Base-by-base conservation (phyloP, 2,329 filamentous ascomycete genomes). In the Neurospora sp. region DNA sequence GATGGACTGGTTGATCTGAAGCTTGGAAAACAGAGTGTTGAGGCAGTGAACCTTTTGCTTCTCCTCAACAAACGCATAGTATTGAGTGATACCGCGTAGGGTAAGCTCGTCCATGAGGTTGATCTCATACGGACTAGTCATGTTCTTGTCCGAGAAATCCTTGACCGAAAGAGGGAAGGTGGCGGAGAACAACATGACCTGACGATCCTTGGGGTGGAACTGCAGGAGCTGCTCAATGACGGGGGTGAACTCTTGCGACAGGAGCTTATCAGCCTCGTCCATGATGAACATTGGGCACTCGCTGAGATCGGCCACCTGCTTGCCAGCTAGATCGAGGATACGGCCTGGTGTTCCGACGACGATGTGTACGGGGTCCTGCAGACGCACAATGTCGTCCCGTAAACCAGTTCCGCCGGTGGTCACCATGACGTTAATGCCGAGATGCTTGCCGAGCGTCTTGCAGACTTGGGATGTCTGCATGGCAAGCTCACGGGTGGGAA, bases 41-140 rank as follows among this genome's bases (percentile, higher is more conserved):
- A 99, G 84, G 80, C 96, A 99, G 83, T 99, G 96, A 23, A 99
- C 96, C 83, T 99, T 99, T 80, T 97, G 93, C 84, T 97, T 97
- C 83, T 99, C 96, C 81, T 99, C 96, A 68, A 99, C 96, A 76
- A 98, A 99, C 58, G 96, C 96, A 78, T 99, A 99, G 84, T 98
- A 99, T 79, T 99, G 96, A 0, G 96, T 99, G 78, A 99, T 98
- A 84, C 96, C 96, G 71, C 96, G 92, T 39, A 99, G 90, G 13
- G 96, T 99, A 72, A 99, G 91, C 81, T 99, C 96, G 79, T 99
- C 96, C 96, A 99, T 99, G 69, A 99, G 88, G 79, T 99, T 99
- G 83, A 99, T 99, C 82, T 99, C 96, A 79, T 98, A 97, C 3
- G 96, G 96, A 75, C 91, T 91, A 75, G 87, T 87, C 93, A 99